A percentile compares a stretch with the other conserved stretches of the same genome.
These are phyloP conservation scores for Tilletia walkeri DNA, from an alignment of 1,284 basidiomycete species.

Conservation along the genomic window DNA sequence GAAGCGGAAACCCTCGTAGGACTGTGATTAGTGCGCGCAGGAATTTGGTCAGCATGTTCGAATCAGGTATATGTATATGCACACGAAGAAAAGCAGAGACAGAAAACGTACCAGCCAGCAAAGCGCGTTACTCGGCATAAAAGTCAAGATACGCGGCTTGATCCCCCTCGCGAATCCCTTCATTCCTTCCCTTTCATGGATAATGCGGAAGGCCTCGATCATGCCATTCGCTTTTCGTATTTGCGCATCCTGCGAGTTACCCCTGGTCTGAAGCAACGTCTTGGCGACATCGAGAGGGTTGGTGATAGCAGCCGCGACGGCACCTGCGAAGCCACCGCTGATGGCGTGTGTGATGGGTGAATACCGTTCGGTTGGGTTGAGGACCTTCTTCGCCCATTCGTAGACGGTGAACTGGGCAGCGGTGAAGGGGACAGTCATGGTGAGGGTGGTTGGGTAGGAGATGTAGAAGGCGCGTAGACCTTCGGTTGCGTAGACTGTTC, in stretches of 20 bases:
- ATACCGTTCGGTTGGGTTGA: slow-evolving; percentile 84
- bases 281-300: slow-evolving; percentile 99
- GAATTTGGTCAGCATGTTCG: not conserved
- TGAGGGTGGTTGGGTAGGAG: slow-evolving; percentile 91
- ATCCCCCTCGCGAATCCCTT: slow-evolving; percentile 84
- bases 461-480: slow-evolving; percentile 92
- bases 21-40: slow-evolving; percentile 22
- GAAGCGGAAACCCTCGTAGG: slow-evolving; percentile 55
- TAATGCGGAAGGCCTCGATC: slow-evolving; percentile 82
- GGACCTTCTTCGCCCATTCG: slow-evolving; percentile 81
- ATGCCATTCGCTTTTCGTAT: slow-evolving; percentile 83
- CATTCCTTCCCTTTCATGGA: slow-evolving; percentile 78
- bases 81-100: not conserved
- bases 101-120: slow-evolving; percentile 71
- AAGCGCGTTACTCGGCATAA: slow-evolving; percentile 94
- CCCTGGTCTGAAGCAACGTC: slow-evolving; percentile 90
- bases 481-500: slow-evolving; percentile 78
- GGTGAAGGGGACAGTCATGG: slow-evolving; percentile 96
- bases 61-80: too few relatives aligned
- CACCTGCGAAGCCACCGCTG: slow-evolving; percentile 88
- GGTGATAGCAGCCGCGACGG: slow-evolving; percentile 88
- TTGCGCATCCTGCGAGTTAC: slow-evolving; percentile 74
- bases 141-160: slow-evolving; percentile 86
- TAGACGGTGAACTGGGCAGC: slow-evolving; percentile 97
- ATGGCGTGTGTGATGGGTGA: slow-evolving; percentile 87